Evolutionary conservation across 1,139 yeast species (phyloP), one percentile per base, ranked within the genome.

Genomic region (Candida anutae): DNA sequence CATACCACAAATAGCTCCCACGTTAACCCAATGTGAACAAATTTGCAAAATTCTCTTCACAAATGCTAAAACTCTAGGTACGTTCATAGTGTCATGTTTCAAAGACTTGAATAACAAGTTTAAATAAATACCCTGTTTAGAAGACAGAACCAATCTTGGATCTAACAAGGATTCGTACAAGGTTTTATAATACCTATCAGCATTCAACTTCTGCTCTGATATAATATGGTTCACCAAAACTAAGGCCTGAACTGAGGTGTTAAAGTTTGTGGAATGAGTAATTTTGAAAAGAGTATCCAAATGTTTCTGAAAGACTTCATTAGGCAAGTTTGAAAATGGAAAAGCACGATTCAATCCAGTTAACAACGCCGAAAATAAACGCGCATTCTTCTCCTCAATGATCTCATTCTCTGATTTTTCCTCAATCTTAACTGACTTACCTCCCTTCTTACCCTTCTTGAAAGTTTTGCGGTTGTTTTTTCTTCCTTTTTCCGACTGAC

Each of bases 311-410:
- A 84, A 88, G 6, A 75, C 71, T 13, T 76, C 77, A 28, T 75
- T 67, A 6, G 94, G 82, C 32, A 93, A 64, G 36, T 74, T 69
- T 2, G 95, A 78, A 50, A 84, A 90, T 32, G 98, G 97, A 66
- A 84, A 88, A 1, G 98, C 93, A 58, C 99, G 81, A 53, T 93
- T 93, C 36, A 90, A 73, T 39, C 99, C 99, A 2, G 98, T 87
- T 39, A 90, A 72, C 35, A 93, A 71, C 13, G 95, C 96, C 20
- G 95, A 79, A 43, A 88, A 85, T 43, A 90, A 61, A 47, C 84
- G 83, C 24, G 94, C 71, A 45, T 78, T 82, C 46, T 79, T 83
- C 47, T 90, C 97, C 50, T 85, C 95, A 25, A 78, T 55, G 4
- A 82, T 63, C 42, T 83, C 94, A 28, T 62, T 67, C 34, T 77